Evolutionary conservation across 2,329 filamentous ascomycete species (phyloP).

Genomic region (Epichloe hybrida): DNA sequence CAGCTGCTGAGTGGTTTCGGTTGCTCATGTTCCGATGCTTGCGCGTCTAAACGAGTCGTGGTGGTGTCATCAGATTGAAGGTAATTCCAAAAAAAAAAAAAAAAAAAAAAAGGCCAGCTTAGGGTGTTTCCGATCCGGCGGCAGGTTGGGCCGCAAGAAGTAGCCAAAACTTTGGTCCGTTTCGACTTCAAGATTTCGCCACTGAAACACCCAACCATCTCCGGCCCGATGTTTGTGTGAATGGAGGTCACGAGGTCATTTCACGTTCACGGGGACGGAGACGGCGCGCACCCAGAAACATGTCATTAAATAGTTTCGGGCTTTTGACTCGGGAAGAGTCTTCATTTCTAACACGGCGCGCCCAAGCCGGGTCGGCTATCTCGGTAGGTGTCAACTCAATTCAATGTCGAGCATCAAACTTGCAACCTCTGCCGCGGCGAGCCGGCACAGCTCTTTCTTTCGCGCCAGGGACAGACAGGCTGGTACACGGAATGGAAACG

Average conservation of each 20-base stretch:
- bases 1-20: too few species aligned
- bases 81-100: too few species aligned
- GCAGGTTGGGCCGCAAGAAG: too few species aligned
- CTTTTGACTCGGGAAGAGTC: background rate
- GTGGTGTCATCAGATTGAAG: too few species aligned
- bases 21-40: too few species aligned
- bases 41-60: too few species aligned
- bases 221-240: background rate
- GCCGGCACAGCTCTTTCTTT: background rate
- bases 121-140: too few species aligned
- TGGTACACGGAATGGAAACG: background rate
- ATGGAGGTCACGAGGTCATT: background rate
- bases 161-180: background rate
- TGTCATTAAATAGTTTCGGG: background rate
- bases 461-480: background rate
- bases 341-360: background rate
- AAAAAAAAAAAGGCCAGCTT: too few species aligned
- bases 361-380: background rate
- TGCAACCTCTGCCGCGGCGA: background rate
- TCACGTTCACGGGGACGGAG: background rate
- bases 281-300: background rate
- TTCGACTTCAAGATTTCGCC: background rate
- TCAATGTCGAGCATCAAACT: background rate
- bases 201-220: background rate
- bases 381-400: background rate